Conservation (phyloP, 2,329 filamentous ascomycete genomes). For the Pezicula neosporulosa region DNA sequence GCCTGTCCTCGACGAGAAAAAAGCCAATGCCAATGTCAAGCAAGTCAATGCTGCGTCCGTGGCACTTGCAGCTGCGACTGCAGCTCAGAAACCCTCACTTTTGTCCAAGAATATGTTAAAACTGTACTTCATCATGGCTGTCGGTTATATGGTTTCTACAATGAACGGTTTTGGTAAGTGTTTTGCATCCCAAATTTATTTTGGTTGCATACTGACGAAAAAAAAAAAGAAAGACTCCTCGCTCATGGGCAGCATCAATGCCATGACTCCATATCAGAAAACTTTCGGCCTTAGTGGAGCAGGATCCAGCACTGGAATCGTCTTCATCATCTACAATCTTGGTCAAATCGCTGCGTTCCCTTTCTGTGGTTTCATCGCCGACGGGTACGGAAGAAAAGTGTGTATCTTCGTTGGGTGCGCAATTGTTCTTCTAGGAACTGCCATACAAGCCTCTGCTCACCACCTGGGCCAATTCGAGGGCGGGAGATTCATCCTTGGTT, state of each 20-base stretch:
- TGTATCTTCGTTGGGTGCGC: constrained; percentile 54
- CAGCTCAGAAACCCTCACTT: constrained; percentile 29
- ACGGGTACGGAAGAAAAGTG: constrained; percentile 48
- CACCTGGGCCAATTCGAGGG: constrained; percentile 50
- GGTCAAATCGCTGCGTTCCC: constrained; percentile 49
- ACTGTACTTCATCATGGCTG: constrained; percentile 35
- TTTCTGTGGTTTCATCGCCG: constrained; percentile 47
- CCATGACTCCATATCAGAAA: constrained; percentile 45
- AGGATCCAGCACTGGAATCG: constrained; percentile 42
- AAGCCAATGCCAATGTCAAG: constrained; percentile 11
- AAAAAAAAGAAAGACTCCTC: constrained; percentile 42
- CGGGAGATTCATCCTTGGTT: constrained; percentile 50
- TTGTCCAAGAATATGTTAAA: constrained; percentile 40
- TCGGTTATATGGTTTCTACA: constrained; percentile 41
- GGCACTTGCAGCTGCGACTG: constrained; percentile 28
- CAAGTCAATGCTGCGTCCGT: constrained; percentile 34
- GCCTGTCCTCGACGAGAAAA: constrained; percentile 11
- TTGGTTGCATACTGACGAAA: background rate
- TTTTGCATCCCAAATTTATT: background rate
- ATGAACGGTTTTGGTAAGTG: constrained; percentile 48
- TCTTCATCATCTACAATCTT: constrained; percentile 46
- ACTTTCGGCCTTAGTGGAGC: constrained; percentile 45
- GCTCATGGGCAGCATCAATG: constrained; percentile 49
- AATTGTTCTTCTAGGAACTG: constrained; percentile 48
- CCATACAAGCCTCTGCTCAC: constrained; percentile 44